These are phyloP conservation scores for Penicillium alfredii DNA, from an alignment of 495 filamentous ascomycete species.

Conservation along the genomic window DNA sequence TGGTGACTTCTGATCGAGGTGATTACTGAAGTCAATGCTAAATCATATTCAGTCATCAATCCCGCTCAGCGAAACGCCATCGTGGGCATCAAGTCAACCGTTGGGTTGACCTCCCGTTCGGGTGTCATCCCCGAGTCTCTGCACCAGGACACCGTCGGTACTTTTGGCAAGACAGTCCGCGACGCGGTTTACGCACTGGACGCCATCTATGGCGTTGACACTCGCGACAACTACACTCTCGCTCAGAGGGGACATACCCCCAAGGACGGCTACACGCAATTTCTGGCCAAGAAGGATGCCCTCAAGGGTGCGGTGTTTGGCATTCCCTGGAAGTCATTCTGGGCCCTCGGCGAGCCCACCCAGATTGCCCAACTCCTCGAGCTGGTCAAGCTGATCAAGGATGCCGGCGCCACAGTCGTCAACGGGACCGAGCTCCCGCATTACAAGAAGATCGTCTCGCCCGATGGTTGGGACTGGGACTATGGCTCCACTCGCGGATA, in stretches of 20 bases:
- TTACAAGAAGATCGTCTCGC: conserved; percentile 53
- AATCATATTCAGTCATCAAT: conserved; percentile 50
- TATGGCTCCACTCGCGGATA: conserved; percentile 56
- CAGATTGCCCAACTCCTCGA: conserved; percentile 48
- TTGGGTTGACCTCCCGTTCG: conserved; percentile 57
- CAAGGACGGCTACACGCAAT: conserved; percentile 48
- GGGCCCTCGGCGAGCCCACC: conserved; percentile 49
- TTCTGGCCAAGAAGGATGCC: conserved; percentile 44
- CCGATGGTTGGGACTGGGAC: conserved; percentile 68
- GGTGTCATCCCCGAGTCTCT: conserved; percentile 59
- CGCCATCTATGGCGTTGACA: conserved; percentile 58
- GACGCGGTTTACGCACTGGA: conserved; percentile 63
- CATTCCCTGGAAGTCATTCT: conserved; percentile 64
- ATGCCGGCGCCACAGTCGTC: conserved; percentile 61
- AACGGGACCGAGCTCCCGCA: conserved; percentile 64
- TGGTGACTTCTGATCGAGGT: conserved; percentile 7
- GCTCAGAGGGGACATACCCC: conserved; percentile 51
- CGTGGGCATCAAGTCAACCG: conserved; percentile 63
- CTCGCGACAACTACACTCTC: conserved; percentile 53
- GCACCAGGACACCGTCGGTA: conserved; percentile 63
- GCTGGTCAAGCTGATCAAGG: conserved; percentile 48
- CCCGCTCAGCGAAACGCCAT: conserved; percentile 58
- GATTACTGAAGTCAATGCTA: conserved; percentile 1
- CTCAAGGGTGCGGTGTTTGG: conserved; percentile 61
- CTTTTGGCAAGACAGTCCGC: conserved; percentile 57